Evolutionary conservation across 345 rosid species (phyloP).

Genomic region (Balakata baccata): DNA sequence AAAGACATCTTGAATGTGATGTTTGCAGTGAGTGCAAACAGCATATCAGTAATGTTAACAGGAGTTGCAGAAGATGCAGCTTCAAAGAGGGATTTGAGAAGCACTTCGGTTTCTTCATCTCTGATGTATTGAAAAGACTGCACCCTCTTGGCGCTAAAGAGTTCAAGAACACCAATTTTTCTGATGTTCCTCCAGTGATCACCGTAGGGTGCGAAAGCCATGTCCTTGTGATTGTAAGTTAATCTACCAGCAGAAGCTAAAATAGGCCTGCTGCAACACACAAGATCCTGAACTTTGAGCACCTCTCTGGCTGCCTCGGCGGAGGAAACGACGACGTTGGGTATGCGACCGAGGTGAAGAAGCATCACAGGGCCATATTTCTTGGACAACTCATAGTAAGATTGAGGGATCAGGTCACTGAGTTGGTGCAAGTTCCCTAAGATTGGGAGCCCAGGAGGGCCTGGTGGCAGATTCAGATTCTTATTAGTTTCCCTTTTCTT

Average conservation of each 20-base stretch:
- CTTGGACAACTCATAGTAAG: conserved; percentile 12
- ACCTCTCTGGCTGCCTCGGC: conserved; percentile 29
- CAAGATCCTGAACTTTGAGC: conserved; percentile 6
- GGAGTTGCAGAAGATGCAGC: conserved; percentile 1
- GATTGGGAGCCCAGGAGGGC: conserved; percentile 21
- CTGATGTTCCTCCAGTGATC: conserved; percentile 10
- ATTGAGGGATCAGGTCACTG: not conserved
- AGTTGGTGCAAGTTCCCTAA: conserved; percentile 24
- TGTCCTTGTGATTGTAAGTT: conserved; percentile 7
- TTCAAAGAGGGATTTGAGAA: conserved; percentile 9
- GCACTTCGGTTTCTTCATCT: conserved; percentile 15
- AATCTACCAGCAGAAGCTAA: not conserved
- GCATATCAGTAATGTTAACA: not conserved
- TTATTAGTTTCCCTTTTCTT: conserved; percentile 3
- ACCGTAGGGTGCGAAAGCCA: conserved; percentile 11
- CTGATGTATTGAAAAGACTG: conserved; percentile 9
- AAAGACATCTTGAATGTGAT: conserved; percentile 9
- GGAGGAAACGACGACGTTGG: conserved; percentile 15
- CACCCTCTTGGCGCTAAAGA: conserved; percentile 15
- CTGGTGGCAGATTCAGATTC: conserved; percentile 11
- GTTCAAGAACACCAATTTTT: not conserved
- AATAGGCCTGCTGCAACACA: conserved; percentile 12
- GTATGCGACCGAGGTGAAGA: conserved; percentile 11
- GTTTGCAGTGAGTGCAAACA: not conserved
- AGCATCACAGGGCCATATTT: conserved; percentile 24